Percentiles rank a stretch among this genome's conserved stretches.
Conservation (phyloP, 495 filamentous ascomycete species). For the Neurospora africana region DNA sequence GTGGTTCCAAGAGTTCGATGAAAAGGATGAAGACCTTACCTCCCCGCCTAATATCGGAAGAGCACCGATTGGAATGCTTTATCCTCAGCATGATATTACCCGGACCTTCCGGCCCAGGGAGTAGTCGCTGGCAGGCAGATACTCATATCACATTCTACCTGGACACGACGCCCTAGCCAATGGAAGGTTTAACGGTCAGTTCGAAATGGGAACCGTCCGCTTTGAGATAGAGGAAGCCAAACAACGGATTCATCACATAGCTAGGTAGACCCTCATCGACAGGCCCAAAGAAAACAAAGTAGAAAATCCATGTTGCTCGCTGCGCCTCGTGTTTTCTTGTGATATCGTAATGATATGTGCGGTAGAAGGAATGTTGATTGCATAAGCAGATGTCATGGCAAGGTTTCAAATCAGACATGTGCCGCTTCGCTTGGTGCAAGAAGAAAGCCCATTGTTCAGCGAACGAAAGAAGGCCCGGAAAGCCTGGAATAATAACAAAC, state of each 20-base stretch:
- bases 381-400: not conserved
- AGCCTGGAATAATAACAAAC: not conserved
- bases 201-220: not conserved
- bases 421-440: not conserved
- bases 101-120: not conserved
- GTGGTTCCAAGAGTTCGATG: not conserved
- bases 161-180: not conserved
- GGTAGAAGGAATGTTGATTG: not conserved
- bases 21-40: not conserved
- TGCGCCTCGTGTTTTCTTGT: not conserved
- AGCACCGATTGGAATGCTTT: not conserved
- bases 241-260: not conserved
- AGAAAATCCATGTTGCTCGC: not conserved
- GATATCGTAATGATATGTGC: not conserved
- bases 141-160: not conserved
- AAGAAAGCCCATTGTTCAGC: not conserved
- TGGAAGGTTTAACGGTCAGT: not conserved
- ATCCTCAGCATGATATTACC: not conserved
- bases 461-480: not conserved
- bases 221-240: not conserved
- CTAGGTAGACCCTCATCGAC: not conserved
- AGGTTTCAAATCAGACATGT: not conserved
- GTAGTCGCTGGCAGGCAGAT: not conserved
- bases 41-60: not conserved
- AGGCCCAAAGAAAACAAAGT: not conserved